Evolutionary conservation across 1,284 basidiomycete species (phyloP).

Genomic region (Coriolopsis trogii): DNA sequence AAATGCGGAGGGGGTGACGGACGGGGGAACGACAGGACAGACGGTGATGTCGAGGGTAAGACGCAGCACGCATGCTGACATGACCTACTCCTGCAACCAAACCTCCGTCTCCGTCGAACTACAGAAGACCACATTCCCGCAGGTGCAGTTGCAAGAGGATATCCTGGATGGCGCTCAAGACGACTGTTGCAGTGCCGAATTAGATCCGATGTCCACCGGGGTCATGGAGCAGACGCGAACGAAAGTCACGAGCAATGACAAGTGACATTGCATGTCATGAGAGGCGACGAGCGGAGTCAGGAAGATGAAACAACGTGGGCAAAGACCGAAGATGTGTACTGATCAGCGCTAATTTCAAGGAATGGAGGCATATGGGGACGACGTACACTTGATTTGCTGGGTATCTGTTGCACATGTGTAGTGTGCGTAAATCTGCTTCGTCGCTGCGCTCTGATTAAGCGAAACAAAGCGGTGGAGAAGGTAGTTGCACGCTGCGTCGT

Average conservation of each 20-base stretch:
- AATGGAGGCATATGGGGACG: not conserved
- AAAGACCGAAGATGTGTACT: conserved; percentile 6
- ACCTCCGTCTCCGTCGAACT: conserved; percentile 22
- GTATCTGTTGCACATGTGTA: conserved; percentile 92
- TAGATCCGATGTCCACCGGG: conserved; percentile 5
- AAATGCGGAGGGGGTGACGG: conserved; percentile 17
- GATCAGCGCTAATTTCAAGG: conserved; percentile 13
- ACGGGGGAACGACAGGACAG: conserved; percentile 4
- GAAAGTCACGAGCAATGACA: conserved; percentile 1
- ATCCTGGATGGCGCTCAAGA: conserved; percentile 81
- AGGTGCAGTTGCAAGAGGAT: conserved; percentile 83
- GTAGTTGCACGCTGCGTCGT: conserved; percentile 86
- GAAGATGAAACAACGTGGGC: not conserved
- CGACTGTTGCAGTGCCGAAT: conserved; percentile 49
- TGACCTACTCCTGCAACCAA: conserved; percentile 1
- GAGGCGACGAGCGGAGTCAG: not conserved
- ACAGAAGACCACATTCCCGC: conserved; percentile 85
- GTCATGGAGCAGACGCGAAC: conserved; percentile 5
- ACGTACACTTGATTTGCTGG: conserved; percentile 84
- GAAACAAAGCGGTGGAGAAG: conserved; percentile 86
- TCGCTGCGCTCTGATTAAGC: conserved; percentile 85
- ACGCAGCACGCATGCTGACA: conserved; percentile 21
- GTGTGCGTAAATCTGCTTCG: conserved; percentile 87
- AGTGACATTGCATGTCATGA: too few species aligned
- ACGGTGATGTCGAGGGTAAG: conserved; percentile 6